These are phyloP conservation scores for Penicillium brasilianum DNA, from an alignment of 2,329 filamentous ascomycete species.

Conservation along the genomic window DNA sequence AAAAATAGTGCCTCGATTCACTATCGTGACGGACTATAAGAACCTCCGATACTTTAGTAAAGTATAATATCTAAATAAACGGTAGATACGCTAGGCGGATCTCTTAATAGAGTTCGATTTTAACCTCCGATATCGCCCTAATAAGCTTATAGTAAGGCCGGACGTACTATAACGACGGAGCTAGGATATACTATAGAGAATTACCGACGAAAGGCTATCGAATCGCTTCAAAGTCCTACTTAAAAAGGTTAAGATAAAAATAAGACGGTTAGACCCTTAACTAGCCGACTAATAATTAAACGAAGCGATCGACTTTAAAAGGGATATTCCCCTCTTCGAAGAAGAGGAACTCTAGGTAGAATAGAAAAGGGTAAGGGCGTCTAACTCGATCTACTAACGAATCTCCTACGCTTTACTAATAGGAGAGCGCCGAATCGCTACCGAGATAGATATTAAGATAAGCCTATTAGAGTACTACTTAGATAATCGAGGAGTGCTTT, in stretches of 20 bases:
- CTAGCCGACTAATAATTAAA: too few relatives aligned
- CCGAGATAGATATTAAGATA: neutral
- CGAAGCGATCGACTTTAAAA: neutral
- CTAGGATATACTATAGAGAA: neutral
- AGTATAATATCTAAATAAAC: neutral
- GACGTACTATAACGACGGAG: neutral
- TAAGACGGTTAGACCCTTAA: neutral
- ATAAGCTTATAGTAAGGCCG: neutral
- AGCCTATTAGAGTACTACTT: conserved; percentile 2
- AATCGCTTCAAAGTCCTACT: neutral
- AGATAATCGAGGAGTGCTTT: neutral
- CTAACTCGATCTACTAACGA: neutral
- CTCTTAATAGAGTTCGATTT: neutral
- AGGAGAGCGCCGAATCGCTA: neutral
- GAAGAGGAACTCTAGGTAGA: neutral
- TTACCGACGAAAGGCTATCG: conserved; percentile 4
- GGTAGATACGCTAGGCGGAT: neutral
- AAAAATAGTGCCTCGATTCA: conserved; percentile 7
- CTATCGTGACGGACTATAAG: neutral
- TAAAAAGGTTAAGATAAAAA: neutral
- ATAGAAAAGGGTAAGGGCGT: neutral
- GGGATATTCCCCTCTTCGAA: neutral
- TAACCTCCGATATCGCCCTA: neutral
- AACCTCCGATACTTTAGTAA: neutral
- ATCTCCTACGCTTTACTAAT: neutral